phyloP scores from a whole-genome alignment of 331 rosid species.

The Prunus yedoensis region DNA sequence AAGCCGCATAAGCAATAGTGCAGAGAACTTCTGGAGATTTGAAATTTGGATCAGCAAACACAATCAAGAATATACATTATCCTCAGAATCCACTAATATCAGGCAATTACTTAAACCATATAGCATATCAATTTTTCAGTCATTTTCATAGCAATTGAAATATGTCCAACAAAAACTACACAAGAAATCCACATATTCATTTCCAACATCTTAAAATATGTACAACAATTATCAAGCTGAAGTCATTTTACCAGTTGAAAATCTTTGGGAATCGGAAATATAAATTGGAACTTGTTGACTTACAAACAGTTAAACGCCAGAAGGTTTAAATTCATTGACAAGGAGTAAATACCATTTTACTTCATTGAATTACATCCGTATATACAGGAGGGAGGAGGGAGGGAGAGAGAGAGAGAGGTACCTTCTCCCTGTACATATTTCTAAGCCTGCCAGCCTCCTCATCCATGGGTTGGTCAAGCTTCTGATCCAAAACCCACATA shows the following conservation, averaged over 20 bases:
- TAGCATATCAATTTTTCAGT: slow-evolving; percentile 1
- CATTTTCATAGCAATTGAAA: background rate
- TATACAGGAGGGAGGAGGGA: background rate
- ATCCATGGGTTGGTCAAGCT: slow-evolving; percentile 97
- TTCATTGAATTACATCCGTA: background rate
- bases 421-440: slow-evolving; percentile 97
- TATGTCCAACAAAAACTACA: background rate
- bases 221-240: background rate
- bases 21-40: slow-evolving; percentile 73
- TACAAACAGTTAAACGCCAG: slow-evolving; percentile 8
- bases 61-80: slow-evolving; percentile 15
- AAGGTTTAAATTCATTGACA: slow-evolving; percentile 2
- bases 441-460: slow-evolving; percentile 92
- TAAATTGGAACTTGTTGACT: slow-evolving; percentile 13
- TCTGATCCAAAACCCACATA: slow-evolving; percentile 98
- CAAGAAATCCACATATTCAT: slow-evolving; percentile 6
- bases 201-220: background rate
- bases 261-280: background rate
- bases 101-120: background rate
- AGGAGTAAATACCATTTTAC: slow-evolving; percentile 1
- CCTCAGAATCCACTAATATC: slow-evolving; percentile 3
- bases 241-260: background rate
- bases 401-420: slow-evolving; percentile 26
- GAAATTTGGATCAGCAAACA: slow-evolving; percentile 36
- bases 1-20: slow-evolving; percentile 81